Evolutionary conservation across 1,284 basidiomycete genomes (phyloP), one percentile per base, ranked within the genome.

Genomic region (Melampsora larici-populina): DNA sequence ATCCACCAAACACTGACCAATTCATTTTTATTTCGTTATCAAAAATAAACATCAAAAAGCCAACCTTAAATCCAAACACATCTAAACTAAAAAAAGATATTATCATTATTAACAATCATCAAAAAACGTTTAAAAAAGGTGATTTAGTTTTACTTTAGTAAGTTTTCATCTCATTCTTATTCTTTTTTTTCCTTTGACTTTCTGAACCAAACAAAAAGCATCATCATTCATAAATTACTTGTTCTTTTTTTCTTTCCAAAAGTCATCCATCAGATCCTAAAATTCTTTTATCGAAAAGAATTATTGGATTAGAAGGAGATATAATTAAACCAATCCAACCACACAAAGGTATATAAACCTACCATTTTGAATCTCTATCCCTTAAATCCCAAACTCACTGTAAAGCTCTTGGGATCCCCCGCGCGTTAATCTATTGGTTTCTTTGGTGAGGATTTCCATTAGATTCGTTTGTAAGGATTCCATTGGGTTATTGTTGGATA

Each of bases 271-370:
- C 84, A 36, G 84, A 87, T 78, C 86, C 86, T 1, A 82, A 85
- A 15, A 68, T 83, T 17, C 81, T 87, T 13, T 83, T 87, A n/a
- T 86, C 86, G 13, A 88, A 88, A 79, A 84, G 87, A 1, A 85
- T 88, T 65, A 82, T 88, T 58, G 87, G 86, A 13, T 81, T 87
- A 8, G 85, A 86, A 69, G 86, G 86, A n/a, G 86, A 87, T 79
- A 81, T 86, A 0, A 86, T 86, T 65, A 80, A 83, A 17, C 85
- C 86, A 0, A 79, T 85, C 0, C 83, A 83, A 0, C 85, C 85
- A 1, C 83, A 82, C 31, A 78, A 82, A 48, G 83, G 84, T 60
- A 55, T n/a, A n/a, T n/a, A n/a, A n/a, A n/a, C n/a, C n/a, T n/a
- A n/a, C n/a, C n/a, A n/a, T n/a, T n/a, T n/a, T n/a, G n/a, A n/a